Base-by-base conservation (phyloP, 2,329 filamentous ascomycete species). In the Colletotrichum sp. region DNA sequence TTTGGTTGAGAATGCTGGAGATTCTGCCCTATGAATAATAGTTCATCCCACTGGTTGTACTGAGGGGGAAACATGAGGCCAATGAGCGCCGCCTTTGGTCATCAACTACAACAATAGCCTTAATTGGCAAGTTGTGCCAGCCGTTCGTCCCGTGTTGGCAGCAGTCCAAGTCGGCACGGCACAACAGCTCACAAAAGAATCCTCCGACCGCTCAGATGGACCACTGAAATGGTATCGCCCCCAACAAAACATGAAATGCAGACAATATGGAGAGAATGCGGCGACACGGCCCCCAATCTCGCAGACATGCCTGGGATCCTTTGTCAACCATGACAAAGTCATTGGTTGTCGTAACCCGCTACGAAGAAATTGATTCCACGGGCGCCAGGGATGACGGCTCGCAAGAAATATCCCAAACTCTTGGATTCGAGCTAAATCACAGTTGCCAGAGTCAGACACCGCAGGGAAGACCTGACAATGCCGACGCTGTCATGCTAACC, bases 21-120 rank as follows among this genome's bases (percentile, higher is more conserved):
- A 52, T 66, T 38, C 61, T 71, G 63, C 43, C 63, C 43, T 69
- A 38, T 24, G 64, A 30, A 48, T 24, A 30, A 48, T 16, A 69
- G 74, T 74, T 75, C 74, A 34, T 75, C 64, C 64, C 64, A 73
- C 61, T n/a, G 21, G n/a, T 43, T 26, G 26, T 30, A 34, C 57
- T 67, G 18, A 48, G 6, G 28, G 38, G 28, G 43, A 52, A 58
- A 60, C 21, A n/a, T 18, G 43, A 60, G 36, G 34, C 64, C 64
- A 68, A 68, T 68, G 24, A 61, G 32, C 12, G 64, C n/a, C 8
- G 68, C 24, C 15, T 13, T n/a, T 72, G 28, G 63, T 66, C 30
- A 67, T 57, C 61, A 48, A 67, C 21, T 32, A 36, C 48, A 60
- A 52, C 60, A 16, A 24, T 18, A 52, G 24, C 63, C 30, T 43